Conservation (phyloP, 371 early-diverging fungal genomes). For the Mortierella sp. region DNA sequence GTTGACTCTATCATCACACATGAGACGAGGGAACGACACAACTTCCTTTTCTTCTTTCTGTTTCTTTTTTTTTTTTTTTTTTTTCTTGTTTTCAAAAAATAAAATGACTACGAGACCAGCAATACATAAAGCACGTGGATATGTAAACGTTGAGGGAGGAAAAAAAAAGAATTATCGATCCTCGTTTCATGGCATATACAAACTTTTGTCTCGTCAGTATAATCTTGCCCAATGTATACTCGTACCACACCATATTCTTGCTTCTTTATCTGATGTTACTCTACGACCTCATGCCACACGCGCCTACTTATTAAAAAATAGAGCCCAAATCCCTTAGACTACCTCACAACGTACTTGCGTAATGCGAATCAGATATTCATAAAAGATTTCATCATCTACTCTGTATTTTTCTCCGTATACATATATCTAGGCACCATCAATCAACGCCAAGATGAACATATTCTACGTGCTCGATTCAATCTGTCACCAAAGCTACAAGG, state of each 20-base stretch:
- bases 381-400: no score
- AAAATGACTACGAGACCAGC: conserved; percentile 35
- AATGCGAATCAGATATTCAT: no score
- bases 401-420: not conserved
- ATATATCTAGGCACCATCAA: conserved; percentile 60
- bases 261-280: conserved; percentile 1
- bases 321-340: not conserved
- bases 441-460: conserved; percentile 77
- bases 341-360: not conserved
- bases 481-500: conserved; percentile 67
- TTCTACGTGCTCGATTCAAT: conserved; percentile 83
- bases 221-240: not conserved
- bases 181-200: conserved; percentile 9
- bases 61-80: not conserved
- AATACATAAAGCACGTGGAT: conserved; percentile 8
- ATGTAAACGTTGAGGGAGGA: conserved; percentile 15
- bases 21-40: not conserved
- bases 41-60: not conserved
- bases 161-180: not conserved
- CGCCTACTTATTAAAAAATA: not conserved
- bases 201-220: conserved; percentile 7
- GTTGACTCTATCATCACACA: not conserved
- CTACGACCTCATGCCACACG: not conserved
- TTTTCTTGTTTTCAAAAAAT: conserved; percentile 27
- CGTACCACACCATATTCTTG: not conserved